Percentiles rank a stretch among this genome's conserved stretches.
phyloP scores from a whole-genome alignment of 441 rosid genomes.

The Cnidoscolus chayamansa region DNA sequence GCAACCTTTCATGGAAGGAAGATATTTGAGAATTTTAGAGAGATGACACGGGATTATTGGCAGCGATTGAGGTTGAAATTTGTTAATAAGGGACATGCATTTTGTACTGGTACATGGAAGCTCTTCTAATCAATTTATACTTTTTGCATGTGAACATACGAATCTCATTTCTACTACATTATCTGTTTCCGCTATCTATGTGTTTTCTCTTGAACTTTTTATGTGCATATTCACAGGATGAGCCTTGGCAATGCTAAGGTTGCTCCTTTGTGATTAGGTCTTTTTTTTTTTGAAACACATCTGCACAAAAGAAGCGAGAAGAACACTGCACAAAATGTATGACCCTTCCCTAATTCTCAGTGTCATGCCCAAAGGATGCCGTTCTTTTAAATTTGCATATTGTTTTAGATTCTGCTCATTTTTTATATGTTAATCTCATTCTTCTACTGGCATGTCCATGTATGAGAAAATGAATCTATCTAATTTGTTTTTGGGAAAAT shows the following conservation, averaged over 20 bases:
- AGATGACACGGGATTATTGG: slow-evolving; percentile 78
- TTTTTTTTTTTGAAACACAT: too few relatives aligned
- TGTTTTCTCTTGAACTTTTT: neutral
- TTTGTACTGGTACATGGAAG: slow-evolving; percentile 47
- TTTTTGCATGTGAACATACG: slow-evolving; percentile 15
- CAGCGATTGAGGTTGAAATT: slow-evolving; percentile 38
- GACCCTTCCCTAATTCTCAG: neutral
- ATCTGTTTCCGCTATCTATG: neutral
- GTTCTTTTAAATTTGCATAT: neutral
- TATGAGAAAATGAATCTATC: neutral
- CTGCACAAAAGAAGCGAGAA: neutral
- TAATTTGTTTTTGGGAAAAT: neutral
- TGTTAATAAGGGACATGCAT: slow-evolving; percentile 33
- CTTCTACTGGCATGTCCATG: neutral
- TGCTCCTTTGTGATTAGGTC: neutral
- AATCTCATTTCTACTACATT: neutral
- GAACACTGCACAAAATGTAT: neutral
- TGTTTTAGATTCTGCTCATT: neutral
- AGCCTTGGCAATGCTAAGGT: neutral
- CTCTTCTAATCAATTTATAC: slow-evolving; percentile 19
- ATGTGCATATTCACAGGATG: neutral
- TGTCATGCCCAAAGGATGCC: neutral
- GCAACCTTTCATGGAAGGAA: slow-evolving; percentile 79
- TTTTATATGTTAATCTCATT: neutral
- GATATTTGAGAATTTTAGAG: slow-evolving; percentile 76